phyloP scores from a whole-genome alignment of 768 basidiomycete genomes.

The Cytidiella melzeri region DNA sequence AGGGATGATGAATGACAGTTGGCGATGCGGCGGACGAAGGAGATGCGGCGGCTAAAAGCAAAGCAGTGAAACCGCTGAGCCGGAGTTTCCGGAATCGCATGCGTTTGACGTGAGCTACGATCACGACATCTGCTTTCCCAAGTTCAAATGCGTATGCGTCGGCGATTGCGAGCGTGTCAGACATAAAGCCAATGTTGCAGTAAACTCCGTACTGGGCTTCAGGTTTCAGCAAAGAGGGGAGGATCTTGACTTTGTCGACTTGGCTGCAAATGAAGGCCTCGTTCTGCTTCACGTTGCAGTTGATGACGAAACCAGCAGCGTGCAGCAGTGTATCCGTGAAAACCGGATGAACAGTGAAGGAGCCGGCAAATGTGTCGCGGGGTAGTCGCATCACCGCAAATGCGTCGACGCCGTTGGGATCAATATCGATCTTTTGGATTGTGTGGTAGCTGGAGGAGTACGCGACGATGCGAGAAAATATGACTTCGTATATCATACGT shows the following conservation, averaged over 20 bases:
- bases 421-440: slow-evolving; percentile 48
- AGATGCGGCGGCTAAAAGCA: slow-evolving; percentile 8
- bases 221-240: slow-evolving; percentile 38
- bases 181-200: slow-evolving; percentile 39
- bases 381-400: slow-evolving; percentile 45
- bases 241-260: slow-evolving; percentile 41
- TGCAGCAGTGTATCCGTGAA: slow-evolving; percentile 68
- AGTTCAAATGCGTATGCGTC: slow-evolving; percentile 47
- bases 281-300: slow-evolving; percentile 42
- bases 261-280: slow-evolving; percentile 62
- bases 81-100: slow-evolving; percentile 56
- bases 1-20: not conserved
- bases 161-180: slow-evolving; percentile 39
- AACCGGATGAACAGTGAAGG: slow-evolving; percentile 43
- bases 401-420: slow-evolving; percentile 31
- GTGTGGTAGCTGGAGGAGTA: slow-evolving; percentile 55
- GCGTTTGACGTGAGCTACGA: slow-evolving; percentile 52
- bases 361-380: slow-evolving; percentile 21
- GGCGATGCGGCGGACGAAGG: not conserved
- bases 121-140: slow-evolving; percentile 20
- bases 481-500: slow-evolving; percentile 54
- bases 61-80: slow-evolving; percentile 34
- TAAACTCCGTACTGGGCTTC: slow-evolving; percentile 43
- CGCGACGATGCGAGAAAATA: slow-evolving; percentile 64
- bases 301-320: slow-evolving; percentile 64